Base-by-base conservation (phyloP, 2,329 filamentous ascomycete genomes). In the Apiospora pterosperma region DNA sequence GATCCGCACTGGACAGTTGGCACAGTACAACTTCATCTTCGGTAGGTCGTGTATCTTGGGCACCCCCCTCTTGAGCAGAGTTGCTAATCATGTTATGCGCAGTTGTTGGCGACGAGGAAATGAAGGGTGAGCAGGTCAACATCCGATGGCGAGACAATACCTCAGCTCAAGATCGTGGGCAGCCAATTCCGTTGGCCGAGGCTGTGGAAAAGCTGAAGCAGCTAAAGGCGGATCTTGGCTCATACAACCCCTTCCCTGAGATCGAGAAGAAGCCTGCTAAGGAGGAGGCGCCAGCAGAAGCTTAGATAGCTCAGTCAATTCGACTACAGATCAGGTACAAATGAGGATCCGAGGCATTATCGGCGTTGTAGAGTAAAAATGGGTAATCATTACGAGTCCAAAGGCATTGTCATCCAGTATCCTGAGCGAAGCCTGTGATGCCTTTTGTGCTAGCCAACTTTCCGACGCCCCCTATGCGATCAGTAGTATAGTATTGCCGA, bases 11-110 rank as follows among this genome's bases (percentile, higher is more conserved):
- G 92, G 89, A 16, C 92, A 96, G 79, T 78, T 95, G 71, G 84
- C 89, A 62, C 90, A 93, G 78, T 95, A 94, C 81, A 94, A 94
- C 81, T 93, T 91, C 78, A 91, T 93, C 71, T 91, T 94, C 72
- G 86, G 87, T 88, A 78, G 77, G 83, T 72, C 71, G 92, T 10
- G 23, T 42, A 11, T 23, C 25, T 1, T n/a, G n/a, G n/a, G n/a
- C 39, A 4, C 38, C 41, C 42, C 36, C 36, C 14, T 59, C 10
- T 16, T 66, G 23, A 36, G 3, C 31, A 39, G 25, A 21, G n/a
- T n/a, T 44, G 28, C 63, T 63, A 44, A 60, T 19, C 11, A 48
- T 58, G 19, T 7, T 19, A 7, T 16, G 31, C 4, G 31, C 67
- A 85, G 86, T 89, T 64, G 86, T 89, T 67, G 87, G 87, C 64